phyloP scores from a whole-genome alignment of 2,329 filamentous ascomycete species.

The Scolecobasidium constrictum region DNA sequence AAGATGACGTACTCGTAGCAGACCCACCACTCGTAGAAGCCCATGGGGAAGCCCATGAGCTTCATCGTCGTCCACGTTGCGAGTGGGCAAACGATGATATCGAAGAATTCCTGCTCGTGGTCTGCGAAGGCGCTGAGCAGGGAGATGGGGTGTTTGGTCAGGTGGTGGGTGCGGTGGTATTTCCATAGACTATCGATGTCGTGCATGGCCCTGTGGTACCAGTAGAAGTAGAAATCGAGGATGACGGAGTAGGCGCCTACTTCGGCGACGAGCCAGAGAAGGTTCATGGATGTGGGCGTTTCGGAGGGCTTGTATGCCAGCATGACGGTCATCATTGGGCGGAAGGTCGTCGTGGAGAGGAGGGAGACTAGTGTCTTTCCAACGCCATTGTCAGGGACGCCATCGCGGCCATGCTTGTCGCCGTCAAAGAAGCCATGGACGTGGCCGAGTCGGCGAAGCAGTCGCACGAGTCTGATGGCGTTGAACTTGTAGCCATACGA shows the following conservation, averaged over 20 bases:
- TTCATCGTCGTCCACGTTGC: constrained; percentile 27
- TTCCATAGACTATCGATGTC: constrained; percentile 31
- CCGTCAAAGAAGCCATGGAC: constrained; percentile 32
- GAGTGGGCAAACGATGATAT: constrained; percentile 30
- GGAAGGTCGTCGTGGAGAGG: constrained; percentile 22
- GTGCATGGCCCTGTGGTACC: constrained; percentile 24
- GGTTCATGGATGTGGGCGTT: constrained; percentile 18
- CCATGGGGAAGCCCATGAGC: constrained; percentile 29
- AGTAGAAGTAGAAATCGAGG: constrained; percentile 36
- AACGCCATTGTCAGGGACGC: constrained; percentile 24
- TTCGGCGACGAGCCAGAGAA: constrained; percentile 26
- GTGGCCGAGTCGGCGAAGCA: constrained; percentile 28
- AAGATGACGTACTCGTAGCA: constrained; percentile 34
- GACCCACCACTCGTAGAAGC: constrained; percentile 38
- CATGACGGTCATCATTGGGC: constrained; percentile 23
- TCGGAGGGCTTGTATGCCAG: constrained; percentile 18
- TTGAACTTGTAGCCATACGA: constrained; percentile 25
- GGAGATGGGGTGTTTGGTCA: constrained; percentile 35
- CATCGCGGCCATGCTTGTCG: constrained; percentile 32
- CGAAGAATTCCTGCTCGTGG: constrained; percentile 31
- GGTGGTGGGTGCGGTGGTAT: constrained; percentile 34
- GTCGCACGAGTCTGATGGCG: constrained; percentile 28
- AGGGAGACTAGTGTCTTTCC: constrained; percentile 23
- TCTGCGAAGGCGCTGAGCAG: constrained; percentile 33
- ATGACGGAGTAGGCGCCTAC: constrained; percentile 31